A percentile compares a stretch with the other conserved stretches of the same genome.
phyloP scores from a whole-genome alignment of 768 basidiomycete species.

The Phallus indusiatus region DNA sequence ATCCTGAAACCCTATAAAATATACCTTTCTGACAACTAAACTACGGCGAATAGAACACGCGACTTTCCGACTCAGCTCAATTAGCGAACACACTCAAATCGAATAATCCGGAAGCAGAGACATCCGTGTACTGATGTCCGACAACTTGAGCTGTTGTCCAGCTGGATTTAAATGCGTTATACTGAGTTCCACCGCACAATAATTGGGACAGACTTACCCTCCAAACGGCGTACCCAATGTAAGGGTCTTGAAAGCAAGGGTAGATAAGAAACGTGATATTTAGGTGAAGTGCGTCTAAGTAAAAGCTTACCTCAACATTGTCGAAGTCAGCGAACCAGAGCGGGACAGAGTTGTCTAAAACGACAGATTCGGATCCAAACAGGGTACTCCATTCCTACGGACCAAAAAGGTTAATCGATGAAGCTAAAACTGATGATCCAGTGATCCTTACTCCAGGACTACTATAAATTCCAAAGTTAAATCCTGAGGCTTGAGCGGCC shows the following conservation, averaged over 20 bases:
- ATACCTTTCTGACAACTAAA: too few relatives aligned
- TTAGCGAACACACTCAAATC: slow-evolving; percentile 16
- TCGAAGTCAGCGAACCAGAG: slow-evolving; percentile 8
- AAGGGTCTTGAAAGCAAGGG: background rate
- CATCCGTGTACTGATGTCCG: slow-evolving; percentile 21
- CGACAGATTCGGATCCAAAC: slow-evolving; percentile 3
- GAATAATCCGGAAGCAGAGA: slow-evolving; percentile 20
- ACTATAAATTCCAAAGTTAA: slow-evolving; percentile 8
- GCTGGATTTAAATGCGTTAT: background rate
- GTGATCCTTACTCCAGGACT: background rate
- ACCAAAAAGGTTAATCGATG: background rate
- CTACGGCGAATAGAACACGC: background rate
- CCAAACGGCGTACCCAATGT: background rate
- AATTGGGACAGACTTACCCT: background rate
- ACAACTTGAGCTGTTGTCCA: slow-evolving; percentile 15
- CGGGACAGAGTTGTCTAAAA: background rate
- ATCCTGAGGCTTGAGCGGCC: slow-evolving; percentile 1
- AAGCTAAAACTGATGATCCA: background rate
- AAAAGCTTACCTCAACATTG: background rate
- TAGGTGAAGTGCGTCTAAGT: background rate
- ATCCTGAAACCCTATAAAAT: too few relatives aligned
- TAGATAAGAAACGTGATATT: background rate
- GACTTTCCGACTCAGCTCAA: background rate
- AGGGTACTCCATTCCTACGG: slow-evolving; percentile 4
- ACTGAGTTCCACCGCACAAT: background rate